Conservation (phyloP, 164 flowering plant species). For the Nymphaea thermarum region DNA sequence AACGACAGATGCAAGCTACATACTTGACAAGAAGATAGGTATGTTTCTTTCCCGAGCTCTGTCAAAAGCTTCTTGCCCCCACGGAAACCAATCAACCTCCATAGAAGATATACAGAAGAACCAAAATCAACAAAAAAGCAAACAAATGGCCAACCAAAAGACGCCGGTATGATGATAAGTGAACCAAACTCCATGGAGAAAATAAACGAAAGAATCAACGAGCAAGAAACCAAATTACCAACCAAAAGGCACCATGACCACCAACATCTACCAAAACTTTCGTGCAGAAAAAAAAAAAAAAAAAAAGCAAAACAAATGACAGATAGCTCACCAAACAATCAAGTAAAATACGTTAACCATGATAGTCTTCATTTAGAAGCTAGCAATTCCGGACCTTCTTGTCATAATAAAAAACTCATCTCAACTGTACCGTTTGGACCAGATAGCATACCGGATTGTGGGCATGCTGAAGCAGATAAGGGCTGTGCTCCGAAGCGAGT, state of each 20-base stretch:
- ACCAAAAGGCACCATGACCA: too few relatives aligned
- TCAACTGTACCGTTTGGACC: too few relatives aligned
- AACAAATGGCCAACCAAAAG: background rate
- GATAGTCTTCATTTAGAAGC: background rate
- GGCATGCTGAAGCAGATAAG: slow-evolving; percentile 94
- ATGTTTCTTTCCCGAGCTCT: slow-evolving; percentile 64
- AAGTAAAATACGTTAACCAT: background rate
- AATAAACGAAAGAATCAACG: too few relatives aligned
- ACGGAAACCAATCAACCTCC: slow-evolving; percentile 96
- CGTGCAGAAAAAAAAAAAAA: background rate
- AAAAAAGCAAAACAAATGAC: background rate
- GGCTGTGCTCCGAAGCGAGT: slow-evolving; percentile 83
- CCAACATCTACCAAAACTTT: too few relatives aligned
- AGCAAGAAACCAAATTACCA: too few relatives aligned
- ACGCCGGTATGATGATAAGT: background rate
- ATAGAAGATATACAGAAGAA: background rate
- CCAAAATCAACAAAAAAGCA: background rate
- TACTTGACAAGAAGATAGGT: slow-evolving; percentile 93
- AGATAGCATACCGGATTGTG: slow-evolving; percentile 54
- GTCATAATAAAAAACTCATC: slow-evolving; percentile 5
- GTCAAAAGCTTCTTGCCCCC: slow-evolving; percentile 92
- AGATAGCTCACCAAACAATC: background rate
- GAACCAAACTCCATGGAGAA: too few relatives aligned
- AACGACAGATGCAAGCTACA: background rate
- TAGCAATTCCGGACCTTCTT: background rate